Evolutionary conservation across 2,329 filamentous ascomycete genomes (phyloP), one percentile per base, ranked within the genome.

Genomic region (Trichoderma asperellum): DNA sequence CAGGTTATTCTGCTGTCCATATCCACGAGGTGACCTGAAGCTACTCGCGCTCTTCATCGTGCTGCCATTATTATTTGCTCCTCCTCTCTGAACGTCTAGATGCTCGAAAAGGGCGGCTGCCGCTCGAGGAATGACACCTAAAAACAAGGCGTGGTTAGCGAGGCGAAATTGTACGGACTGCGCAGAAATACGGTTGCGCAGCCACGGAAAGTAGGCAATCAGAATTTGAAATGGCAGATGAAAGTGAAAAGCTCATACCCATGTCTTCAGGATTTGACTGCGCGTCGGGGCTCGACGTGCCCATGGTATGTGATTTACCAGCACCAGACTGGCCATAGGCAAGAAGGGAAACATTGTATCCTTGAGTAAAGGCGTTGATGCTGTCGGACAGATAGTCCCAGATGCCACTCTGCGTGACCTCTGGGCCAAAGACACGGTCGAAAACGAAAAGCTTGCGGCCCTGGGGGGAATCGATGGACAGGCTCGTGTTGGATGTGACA

Each of bases 231-330:
- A 27, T 56, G 2, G 49, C 29, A 37, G 21, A 24, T 8, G 14
- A 27, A 49, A 32, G 14, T 52, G 24, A 63, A 43, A 43, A 40
- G 6, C 49, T 82, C 91, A 80, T 86, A 96, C 93, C 94, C 92
- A 95, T 96, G 35, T 88, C 80, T 8, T 91, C 87, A 35, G 85
- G 73, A 75, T 95, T 86, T 32, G 83, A 85, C 76, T 96, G 91
- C 76, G 97, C 94, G 27, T 80, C 80, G 2, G 94, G 93, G 5
- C 94, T 94, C 0, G 95, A 94, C 0, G 96, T 99, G 69, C 96
- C 96, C 96, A 99, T 99, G 0, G 96, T 99, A 78, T 97, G 98
- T 2, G 95, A 98, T 82, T 99, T 99, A 74, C 96, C 96, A 12
- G 96, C 94, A 68, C 96, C 96, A 34, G 96, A 99, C 83, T 99